A percentile compares a stretch with the other conserved stretches of the same genome.
Evolutionary conservation across 179 eudicot genomes (phyloP).

Genomic region (Silene coronaria): DNA sequence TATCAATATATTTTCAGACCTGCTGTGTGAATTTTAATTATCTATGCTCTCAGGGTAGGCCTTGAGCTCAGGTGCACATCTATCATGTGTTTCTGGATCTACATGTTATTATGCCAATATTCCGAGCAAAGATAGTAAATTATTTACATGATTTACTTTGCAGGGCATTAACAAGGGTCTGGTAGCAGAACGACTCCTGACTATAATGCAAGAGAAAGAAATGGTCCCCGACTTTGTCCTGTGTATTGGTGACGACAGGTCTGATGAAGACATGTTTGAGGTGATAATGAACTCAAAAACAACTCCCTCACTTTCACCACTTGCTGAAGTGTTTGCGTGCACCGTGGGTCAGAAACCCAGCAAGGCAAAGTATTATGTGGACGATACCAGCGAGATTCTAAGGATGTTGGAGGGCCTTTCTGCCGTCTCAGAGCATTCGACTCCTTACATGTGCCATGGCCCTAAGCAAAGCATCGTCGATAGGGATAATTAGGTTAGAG

Average conservation of each 20-base stretch:
- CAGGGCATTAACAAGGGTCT: conserved; percentile 85
- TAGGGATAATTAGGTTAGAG: conserved; percentile 12
- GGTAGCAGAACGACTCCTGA: conserved; percentile 64
- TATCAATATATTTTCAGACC: too few relatives aligned
- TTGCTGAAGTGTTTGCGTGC: conserved; percentile 81
- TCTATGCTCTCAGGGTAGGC: too few relatives aligned
- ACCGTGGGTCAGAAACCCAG: conserved; percentile 88
- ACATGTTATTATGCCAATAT: too few relatives aligned
- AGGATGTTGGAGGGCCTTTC: conserved; percentile 73
- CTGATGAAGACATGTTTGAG: conserved; percentile 94
- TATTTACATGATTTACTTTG: neutral
- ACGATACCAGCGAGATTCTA: conserved; percentile 60
- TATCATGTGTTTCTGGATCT: too few relatives aligned
- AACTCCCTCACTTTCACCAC: conserved; percentile 56
- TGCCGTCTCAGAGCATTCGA: conserved; percentile 48
- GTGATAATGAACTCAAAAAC: conserved; percentile 59
- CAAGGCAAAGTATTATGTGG: conserved; percentile 81
- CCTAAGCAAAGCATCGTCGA: conserved; percentile 24
- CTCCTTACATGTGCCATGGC: neutral
- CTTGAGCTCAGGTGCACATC: too few relatives aligned
- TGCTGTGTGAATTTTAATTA: too few relatives aligned
- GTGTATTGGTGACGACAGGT: conserved; percentile 83
- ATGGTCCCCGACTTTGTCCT: conserved; percentile 86
- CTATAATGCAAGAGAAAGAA: conserved; percentile 52
- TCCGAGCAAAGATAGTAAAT: neutral